These are phyloP conservation scores for Physcomitrium patens DNA, from an alignment of 225 moss, liverwort and hornwort species.

Conservation along the genomic window DNA sequence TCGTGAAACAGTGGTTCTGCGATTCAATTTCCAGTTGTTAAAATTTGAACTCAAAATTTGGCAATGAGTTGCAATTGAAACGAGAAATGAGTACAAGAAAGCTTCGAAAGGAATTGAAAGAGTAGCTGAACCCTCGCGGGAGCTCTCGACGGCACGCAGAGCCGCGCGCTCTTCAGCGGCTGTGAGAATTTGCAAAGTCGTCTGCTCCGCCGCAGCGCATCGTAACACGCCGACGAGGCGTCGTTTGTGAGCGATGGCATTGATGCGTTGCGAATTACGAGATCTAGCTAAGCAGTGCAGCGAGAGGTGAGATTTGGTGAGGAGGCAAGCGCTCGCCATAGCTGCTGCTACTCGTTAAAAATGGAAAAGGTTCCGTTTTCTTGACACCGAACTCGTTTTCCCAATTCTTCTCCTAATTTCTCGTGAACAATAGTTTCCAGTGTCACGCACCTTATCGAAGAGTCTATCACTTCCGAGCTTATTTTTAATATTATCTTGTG, in stretches of 20 bases:
- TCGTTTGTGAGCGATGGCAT: not conserved
- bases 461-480: too few species aligned
- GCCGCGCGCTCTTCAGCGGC: slow-evolving; percentile 47
- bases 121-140: slow-evolving; percentile 35
- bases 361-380: not conserved
- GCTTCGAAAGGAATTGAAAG: not conserved
- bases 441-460: too few species aligned
- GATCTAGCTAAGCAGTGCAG: not conserved
- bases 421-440: not conserved
- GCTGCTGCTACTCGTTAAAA: slow-evolving; percentile 15
- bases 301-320: not conserved
- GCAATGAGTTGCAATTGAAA: not conserved
- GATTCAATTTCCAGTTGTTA: not conserved
- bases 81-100: not conserved
- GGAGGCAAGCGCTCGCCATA: slow-evolving; percentile 34
- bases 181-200: slow-evolving; percentile 25
- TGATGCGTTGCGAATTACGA: not conserved
- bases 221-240: not conserved
- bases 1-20: slow-evolving; percentile 67
- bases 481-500: too few species aligned
- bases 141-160: slow-evolving; percentile 51
- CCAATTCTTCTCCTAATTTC: not conserved
- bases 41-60: not conserved
- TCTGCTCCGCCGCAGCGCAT: slow-evolving; percentile 30
- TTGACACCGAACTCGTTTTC: not conserved